Percentiles rank a stretch among this genome's conserved stretches.
These are phyloP conservation scores for Saturnispora hagleri DNA, from an alignment of 805 yeast species.

Conservation along the genomic window DNA sequence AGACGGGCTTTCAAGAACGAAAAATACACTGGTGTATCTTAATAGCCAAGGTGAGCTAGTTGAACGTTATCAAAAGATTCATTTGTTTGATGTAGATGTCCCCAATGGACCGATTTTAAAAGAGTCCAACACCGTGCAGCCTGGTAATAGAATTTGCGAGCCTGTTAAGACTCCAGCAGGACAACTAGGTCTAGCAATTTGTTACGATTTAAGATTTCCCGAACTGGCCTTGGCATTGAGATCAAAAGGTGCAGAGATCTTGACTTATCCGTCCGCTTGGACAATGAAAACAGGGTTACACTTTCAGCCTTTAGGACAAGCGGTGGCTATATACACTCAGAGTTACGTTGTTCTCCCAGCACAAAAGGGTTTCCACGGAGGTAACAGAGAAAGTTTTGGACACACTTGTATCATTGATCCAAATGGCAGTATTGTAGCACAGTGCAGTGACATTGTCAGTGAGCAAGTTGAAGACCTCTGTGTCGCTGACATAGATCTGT, in stretches of 20 bases:
- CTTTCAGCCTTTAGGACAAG: slow-evolving; percentile 71
- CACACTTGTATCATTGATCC: slow-evolving; percentile 85
- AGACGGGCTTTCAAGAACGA: slow-evolving; percentile 35
- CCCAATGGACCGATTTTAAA: slow-evolving; percentile 71
- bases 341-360: slow-evolving; percentile 84
- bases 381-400: slow-evolving; percentile 69
- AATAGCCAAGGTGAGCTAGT: slow-evolving; percentile 52
- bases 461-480: slow-evolving; percentile 28
- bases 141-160: slow-evolving; percentile 47
- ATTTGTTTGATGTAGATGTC: slow-evolving; percentile 82
- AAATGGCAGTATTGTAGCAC: slow-evolving; percentile 73
- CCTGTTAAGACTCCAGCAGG: slow-evolving; percentile 58
- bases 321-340: slow-evolving; percentile 86
- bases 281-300: slow-evolving; percentile 91
- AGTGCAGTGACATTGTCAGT: slow-evolving; percentile 35
- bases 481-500: slow-evolving; percentile 59
- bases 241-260: slow-evolving; percentile 60
- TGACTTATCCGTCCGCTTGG: slow-evolving; percentile 88
- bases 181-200: slow-evolving; percentile 61
- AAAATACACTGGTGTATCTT: slow-evolving; percentile 69
- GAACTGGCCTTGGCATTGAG: slow-evolving; percentile 63
- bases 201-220: slow-evolving; percentile 85
- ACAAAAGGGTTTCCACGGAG: slow-evolving; percentile 65
- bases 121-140: slow-evolving; percentile 74
- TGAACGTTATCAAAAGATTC: slow-evolving; percentile 74